Conservation (phyloP, 1,284 basidiomycete species). For the Ustilago esculenta region DNA sequence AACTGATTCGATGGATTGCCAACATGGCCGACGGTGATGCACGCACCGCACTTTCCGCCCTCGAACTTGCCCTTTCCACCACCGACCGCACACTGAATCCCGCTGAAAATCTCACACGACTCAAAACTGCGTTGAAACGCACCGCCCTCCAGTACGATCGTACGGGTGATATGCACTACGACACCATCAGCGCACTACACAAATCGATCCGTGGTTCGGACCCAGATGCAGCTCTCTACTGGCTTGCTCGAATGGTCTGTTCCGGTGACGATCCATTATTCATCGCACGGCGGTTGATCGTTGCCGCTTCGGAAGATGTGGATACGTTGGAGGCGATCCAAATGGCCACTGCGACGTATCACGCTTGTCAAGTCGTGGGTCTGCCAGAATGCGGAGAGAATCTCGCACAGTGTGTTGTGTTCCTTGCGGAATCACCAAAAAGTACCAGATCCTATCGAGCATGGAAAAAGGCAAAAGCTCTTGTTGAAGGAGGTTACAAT, state of each 20-base stretch:
- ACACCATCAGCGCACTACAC: slow-evolving; percentile 86
- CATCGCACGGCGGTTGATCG: slow-evolving; percentile 81
- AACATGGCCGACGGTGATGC: slow-evolving; percentile 63
- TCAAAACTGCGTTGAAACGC: slow-evolving; percentile 51
- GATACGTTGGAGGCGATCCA: slow-evolving; percentile 75
- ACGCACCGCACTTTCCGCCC: slow-evolving; percentile 51
- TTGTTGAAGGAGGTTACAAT: slow-evolving; percentile 52
- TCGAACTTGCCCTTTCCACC: slow-evolving; percentile 58
- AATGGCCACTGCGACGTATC: slow-evolving; percentile 59
- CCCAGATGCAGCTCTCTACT: slow-evolving; percentile 84
- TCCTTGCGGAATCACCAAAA: slow-evolving; percentile 84
- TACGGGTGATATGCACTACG: slow-evolving; percentile 72
- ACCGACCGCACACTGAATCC: slow-evolving; percentile 27
- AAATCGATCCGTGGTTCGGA: slow-evolving; percentile 85
- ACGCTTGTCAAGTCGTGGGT: slow-evolving; percentile 74
- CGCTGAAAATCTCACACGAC: slow-evolving; percentile 23
- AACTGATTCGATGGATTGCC: slow-evolving; percentile 57
- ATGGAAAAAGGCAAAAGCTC: slow-evolving; percentile 58
- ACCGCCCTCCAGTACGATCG: slow-evolving; percentile 62
- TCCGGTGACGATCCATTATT: slow-evolving; percentile 88
- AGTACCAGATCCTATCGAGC: slow-evolving; percentile 73
- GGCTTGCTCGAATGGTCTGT: slow-evolving; percentile 70
- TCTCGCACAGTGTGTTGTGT: slow-evolving; percentile 81
- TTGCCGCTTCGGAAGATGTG: slow-evolving; percentile 86
- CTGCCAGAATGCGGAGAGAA: slow-evolving; percentile 73